Evolutionary conservation across 2,329 filamentous ascomycete species (phyloP).

Genomic region (Sclerotinia glacialis): DNA sequence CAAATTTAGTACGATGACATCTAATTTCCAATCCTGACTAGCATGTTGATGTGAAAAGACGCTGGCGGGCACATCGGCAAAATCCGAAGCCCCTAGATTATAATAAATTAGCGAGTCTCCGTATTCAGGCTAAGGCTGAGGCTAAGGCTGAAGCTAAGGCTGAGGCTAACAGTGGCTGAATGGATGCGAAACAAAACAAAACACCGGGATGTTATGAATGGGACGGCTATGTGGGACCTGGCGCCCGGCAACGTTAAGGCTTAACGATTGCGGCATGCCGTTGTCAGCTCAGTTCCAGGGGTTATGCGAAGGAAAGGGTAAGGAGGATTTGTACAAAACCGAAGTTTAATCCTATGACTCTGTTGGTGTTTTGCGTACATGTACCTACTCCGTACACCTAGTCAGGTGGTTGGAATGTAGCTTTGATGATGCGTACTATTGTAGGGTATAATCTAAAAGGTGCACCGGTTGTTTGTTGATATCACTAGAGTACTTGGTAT

Average conservation of each 20-base stretch:
- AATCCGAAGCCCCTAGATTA: conserved; percentile 1
- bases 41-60: background rate
- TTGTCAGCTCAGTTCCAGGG: background rate
- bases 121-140: background rate
- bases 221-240: background rate
- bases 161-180: background rate
- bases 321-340: background rate
- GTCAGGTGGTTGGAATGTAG: background rate
- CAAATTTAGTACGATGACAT: conserved; percentile 2
- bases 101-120: too few relatives aligned
- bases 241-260: conserved; percentile 6
- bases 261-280: conserved; percentile 1
- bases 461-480: background rate
- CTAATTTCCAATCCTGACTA: conserved; percentile 4
- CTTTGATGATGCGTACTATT: background rate
- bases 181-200: conserved; percentile 3
- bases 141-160: conserved; percentile 9
- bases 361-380: background rate
- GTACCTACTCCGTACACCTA: too few relatives aligned
- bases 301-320: background rate
- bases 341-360: background rate
- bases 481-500: background rate
- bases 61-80: background rate
- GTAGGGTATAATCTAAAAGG: background rate
- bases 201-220: conserved; percentile 2